Conservation (phyloP, 805 yeast genomes). For the Yarrowia deformans region DNA sequence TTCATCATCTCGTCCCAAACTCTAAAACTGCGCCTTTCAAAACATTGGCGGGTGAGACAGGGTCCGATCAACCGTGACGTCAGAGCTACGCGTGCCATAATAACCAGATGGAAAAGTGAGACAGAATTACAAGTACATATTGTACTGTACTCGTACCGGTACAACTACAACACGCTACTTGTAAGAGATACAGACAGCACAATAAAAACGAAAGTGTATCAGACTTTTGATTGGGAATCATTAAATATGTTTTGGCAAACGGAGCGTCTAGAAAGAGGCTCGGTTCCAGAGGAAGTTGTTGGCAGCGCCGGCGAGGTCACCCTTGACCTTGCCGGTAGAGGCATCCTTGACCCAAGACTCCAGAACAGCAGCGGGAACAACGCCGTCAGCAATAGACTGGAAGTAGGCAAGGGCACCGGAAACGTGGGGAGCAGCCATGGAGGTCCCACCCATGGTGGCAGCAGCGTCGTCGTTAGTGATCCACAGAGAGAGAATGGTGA, state of each 20-base stretch:
- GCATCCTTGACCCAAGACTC: conserved; percentile 23
- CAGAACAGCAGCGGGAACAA: conserved; percentile 12
- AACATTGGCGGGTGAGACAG: conserved; percentile 3
- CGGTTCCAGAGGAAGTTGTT: conserved; percentile 32
- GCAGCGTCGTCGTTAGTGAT: conserved; percentile 47
- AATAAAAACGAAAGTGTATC: not conserved
- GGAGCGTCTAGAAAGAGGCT: conserved; percentile 11
- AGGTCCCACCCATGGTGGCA: conserved; percentile 74
- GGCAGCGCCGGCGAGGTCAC: conserved; percentile 18
- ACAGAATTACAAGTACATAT: not conserved
- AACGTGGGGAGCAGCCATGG: conserved; percentile 98
- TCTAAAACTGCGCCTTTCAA: not conserved
- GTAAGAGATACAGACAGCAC: not conserved
- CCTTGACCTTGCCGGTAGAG: conserved; percentile 8
- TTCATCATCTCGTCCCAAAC: not conserved
- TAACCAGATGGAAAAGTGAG: not conserved
- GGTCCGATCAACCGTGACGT: not conserved
- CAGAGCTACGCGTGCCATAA: not conserved
- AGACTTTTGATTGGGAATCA: conserved; percentile 19
- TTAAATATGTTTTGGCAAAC: conserved; percentile 22
- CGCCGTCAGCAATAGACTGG: conserved; percentile 21
- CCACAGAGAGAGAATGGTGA: conserved; percentile 71
- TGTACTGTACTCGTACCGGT: not conserved
- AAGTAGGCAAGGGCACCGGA: conserved; percentile 89
- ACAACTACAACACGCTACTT: not conserved